Evolutionary conservation across 768 basidiomycete species (phyloP).

Genomic region (Psilocybe azurescens): DNA sequence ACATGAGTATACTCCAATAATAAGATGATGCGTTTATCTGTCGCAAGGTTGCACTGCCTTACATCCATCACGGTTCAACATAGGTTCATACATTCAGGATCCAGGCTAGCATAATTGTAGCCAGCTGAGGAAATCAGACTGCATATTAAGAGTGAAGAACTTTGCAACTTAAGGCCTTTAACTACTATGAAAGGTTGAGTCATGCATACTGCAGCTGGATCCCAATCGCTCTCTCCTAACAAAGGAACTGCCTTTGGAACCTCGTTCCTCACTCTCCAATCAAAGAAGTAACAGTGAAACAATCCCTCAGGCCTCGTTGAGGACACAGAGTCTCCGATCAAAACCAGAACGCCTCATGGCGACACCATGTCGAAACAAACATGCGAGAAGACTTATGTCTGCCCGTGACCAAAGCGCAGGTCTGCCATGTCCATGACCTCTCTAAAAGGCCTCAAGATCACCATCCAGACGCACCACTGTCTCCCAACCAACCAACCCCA

Average conservation of each 20-base stretch:
- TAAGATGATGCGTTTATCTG: too few relatives aligned
- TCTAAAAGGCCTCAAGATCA: background rate
- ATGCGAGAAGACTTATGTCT: background rate
- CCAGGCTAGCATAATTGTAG: too few relatives aligned
- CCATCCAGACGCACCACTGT: background rate
- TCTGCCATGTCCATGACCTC: background rate
- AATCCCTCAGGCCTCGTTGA: conserved; percentile 11
- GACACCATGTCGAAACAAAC: conserved; percentile 12
- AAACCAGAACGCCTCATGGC: conserved; percentile 10
- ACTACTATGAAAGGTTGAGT: too few relatives aligned
- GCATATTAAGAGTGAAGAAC: too few relatives aligned
- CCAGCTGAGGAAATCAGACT: too few relatives aligned
- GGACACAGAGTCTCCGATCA: background rate
- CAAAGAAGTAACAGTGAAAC: conserved; percentile 2
- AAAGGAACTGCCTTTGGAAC: background rate
- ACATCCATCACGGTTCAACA: too few relatives aligned
- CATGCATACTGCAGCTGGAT: too few relatives aligned
- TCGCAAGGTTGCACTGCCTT: too few relatives aligned
- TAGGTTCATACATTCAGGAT: too few relatives aligned
- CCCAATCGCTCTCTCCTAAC: background rate
- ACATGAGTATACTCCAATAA: too few relatives aligned
- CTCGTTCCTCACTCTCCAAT: background rate
- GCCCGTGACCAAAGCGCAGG: background rate
- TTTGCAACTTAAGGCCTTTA: too few relatives aligned
- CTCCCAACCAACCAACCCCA: background rate